A percentile compares a stretch with the other conserved stretches of the same genome.
Conservation (phyloP, 2,329 filamentous ascomycete species). For the Thelonectria discophora region DNA sequence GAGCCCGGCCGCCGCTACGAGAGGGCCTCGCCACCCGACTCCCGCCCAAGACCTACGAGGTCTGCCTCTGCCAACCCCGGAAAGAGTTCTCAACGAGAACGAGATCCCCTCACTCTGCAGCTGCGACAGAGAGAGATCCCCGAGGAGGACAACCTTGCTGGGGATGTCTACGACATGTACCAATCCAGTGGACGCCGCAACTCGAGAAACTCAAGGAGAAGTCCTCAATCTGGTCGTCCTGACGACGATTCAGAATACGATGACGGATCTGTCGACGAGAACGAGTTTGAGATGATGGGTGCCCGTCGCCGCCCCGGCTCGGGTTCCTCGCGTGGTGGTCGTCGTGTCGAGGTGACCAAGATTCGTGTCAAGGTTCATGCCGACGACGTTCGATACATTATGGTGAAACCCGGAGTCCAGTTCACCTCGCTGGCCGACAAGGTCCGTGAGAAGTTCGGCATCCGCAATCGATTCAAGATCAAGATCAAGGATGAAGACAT, state of each 20-base stretch:
- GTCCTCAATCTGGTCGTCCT: slow-evolving; percentile 70
- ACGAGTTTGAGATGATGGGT: slow-evolving; percentile 81
- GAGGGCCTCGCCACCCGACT: slow-evolving; percentile 59
- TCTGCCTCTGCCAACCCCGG: slow-evolving; percentile 58
- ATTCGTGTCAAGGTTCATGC: slow-evolving; percentile 92
- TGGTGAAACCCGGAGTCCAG: slow-evolving; percentile 76
- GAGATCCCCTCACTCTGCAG: slow-evolving; percentile 46
- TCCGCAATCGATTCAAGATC: slow-evolving; percentile 83
- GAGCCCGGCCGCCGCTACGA: slow-evolving; percentile 64
- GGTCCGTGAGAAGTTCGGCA: slow-evolving; percentile 86
- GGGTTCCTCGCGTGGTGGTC: slow-evolving; percentile 61
- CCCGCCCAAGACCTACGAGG: slow-evolving; percentile 49
- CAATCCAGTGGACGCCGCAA: slow-evolving; percentile 52
- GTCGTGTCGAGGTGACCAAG: slow-evolving; percentile 74
- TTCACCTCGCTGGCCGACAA: slow-evolving; percentile 81
- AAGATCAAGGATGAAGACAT: slow-evolving; percentile 85
- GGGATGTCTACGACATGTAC: slow-evolving; percentile 76
- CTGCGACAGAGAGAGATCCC: slow-evolving; percentile 45
- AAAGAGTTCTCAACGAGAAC: slow-evolving; percentile 56
- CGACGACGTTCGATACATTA: slow-evolving; percentile 91
- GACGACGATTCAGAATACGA: slow-evolving; percentile 82
- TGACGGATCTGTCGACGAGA: slow-evolving; percentile 72
- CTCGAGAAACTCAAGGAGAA: slow-evolving; percentile 41
- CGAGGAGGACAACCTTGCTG: slow-evolving; percentile 70
- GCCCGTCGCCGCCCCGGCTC: slow-evolving; percentile 58